Evolutionary conservation across 2,329 filamentous ascomycete species (phyloP).

Genomic region (Colletotrichum navitas): DNA sequence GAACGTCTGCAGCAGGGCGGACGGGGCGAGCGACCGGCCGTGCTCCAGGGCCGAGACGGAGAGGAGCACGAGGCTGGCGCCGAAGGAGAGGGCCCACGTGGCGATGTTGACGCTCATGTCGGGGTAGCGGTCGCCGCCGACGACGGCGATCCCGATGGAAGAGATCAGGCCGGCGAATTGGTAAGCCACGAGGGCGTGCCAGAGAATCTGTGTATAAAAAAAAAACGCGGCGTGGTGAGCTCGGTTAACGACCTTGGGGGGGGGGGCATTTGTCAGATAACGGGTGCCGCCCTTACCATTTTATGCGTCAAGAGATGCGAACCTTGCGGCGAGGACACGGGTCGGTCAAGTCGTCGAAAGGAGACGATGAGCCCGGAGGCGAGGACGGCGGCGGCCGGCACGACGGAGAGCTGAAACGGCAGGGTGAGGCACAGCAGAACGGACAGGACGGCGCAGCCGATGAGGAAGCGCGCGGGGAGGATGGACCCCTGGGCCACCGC

Average conservation of each 20-base stretch:
- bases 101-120: not conserved
- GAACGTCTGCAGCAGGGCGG: constrained; percentile 10
- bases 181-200: not conserved
- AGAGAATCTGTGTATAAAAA: not conserved
- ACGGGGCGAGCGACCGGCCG: constrained; percentile 10
- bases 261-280: too few species aligned
- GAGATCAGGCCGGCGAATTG: not conserved
- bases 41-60: constrained; percentile 5
- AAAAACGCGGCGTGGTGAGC: not conserved
- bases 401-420: not conserved
- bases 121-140: not conserved
- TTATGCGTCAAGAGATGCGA: constrained; percentile 1
- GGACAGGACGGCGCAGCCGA: not conserved
- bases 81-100: not conserved
- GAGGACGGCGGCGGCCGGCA: not conserved
- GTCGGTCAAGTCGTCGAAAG: not conserved
- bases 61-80: constrained; percentile 10
- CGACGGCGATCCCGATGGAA: not conserved
- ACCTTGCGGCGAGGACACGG: not conserved
- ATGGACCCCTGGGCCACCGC: not conserved
- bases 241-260: too few species aligned
- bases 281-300: not conserved
- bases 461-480: not conserved
- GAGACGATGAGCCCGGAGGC: not conserved
- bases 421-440: not conserved